phyloP scores from a whole-genome alignment of 495 filamentous ascomycete genomes.

The Daldinia decipiens region DNA sequence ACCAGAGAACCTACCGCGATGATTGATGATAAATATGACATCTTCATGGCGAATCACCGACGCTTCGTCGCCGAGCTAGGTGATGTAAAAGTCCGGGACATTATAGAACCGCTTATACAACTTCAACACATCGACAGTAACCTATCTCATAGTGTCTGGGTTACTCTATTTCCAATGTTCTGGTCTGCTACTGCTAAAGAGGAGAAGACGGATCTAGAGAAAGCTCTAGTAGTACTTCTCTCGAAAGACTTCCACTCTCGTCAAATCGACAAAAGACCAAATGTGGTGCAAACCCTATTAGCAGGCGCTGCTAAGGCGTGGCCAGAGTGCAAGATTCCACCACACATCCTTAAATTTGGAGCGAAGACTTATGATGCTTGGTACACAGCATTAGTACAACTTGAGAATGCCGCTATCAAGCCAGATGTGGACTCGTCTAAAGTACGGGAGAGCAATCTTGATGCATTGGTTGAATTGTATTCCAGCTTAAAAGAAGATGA shows the following conservation, averaged over 20 bases:
- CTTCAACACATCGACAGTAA: constrained; percentile 88
- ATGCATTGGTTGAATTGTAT: constrained; percentile 92
- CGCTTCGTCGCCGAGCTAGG: constrained; percentile 85
- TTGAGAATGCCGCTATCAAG: constrained; percentile 85
- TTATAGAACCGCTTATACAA: constrained; percentile 91
- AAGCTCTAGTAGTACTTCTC: constrained; percentile 83
- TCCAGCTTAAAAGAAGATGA: constrained; percentile 91
- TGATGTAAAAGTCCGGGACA: constrained; percentile 83
- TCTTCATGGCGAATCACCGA: constrained; percentile 77
- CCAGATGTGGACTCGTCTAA: constrained; percentile 83
- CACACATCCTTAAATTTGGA: constrained; percentile 93
- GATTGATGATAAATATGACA: constrained; percentile 81
- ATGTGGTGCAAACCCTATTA: constrained; percentile 90
- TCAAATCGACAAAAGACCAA: constrained; percentile 92
- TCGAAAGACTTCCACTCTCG: constrained; percentile 95
- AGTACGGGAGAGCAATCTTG: constrained; percentile 91
- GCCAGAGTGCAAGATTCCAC: constrained; percentile 89
- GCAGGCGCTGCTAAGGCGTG: constrained; percentile 82
- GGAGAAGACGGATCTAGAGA: constrained; percentile 89
- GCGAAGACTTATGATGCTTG: constrained; percentile 92
- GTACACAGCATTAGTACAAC: constrained; percentile 86
- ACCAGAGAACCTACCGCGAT: constrained; percentile 75
- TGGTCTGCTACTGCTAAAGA: constrained; percentile 90
- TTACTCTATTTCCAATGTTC: constrained; percentile 87
- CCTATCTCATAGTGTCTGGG: constrained; percentile 88